A percentile compares a stretch with the other conserved stretches of the same genome.
Conservation (phyloP, 2,329 filamentous ascomycete species). For the Gaeumannomyces sp. region DNA sequence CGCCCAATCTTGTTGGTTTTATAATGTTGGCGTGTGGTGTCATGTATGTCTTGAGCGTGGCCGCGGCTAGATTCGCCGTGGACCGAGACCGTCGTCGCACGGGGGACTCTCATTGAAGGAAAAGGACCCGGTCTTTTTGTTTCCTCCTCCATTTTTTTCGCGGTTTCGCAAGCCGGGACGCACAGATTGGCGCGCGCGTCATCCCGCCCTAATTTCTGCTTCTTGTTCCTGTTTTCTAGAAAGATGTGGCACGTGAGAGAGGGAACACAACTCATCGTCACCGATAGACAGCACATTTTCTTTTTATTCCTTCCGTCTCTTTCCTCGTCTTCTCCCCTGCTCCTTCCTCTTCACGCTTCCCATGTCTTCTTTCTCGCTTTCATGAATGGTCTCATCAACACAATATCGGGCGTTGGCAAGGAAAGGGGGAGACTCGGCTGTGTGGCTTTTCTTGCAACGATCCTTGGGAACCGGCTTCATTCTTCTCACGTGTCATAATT, state of each 20-base stretch:
- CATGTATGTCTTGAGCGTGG: constrained; percentile 34
- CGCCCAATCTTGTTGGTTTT: constrained; percentile 33
- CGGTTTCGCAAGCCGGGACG: neutral
- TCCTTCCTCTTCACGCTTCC: neutral
- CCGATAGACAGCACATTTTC: neutral
- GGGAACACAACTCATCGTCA: neutral
- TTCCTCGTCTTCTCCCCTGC: neutral
- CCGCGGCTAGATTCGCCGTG: constrained; percentile 8
- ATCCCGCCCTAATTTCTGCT: neutral
- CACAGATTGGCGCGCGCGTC: neutral
- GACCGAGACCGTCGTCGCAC: neutral
- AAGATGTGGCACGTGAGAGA: neutral
- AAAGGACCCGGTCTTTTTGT: neutral
- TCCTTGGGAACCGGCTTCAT: neutral
- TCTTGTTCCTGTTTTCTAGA: neutral
- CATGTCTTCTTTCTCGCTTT: neutral
- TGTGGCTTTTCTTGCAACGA: neutral
- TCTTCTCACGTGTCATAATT: neutral
- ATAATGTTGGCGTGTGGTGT: constrained; percentile 29
- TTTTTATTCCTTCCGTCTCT: neutral
- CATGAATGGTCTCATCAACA: neutral
- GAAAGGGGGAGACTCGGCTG: neutral
- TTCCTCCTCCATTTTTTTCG: neutral
- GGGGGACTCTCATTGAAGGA: neutral
- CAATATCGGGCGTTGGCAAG: neutral